A percentile compares a stretch with the other conserved stretches of the same genome.
Evolutionary conservation across 2,329 filamentous ascomycete species (phyloP).

Genomic region (Colletotrichum noveboracense): DNA sequence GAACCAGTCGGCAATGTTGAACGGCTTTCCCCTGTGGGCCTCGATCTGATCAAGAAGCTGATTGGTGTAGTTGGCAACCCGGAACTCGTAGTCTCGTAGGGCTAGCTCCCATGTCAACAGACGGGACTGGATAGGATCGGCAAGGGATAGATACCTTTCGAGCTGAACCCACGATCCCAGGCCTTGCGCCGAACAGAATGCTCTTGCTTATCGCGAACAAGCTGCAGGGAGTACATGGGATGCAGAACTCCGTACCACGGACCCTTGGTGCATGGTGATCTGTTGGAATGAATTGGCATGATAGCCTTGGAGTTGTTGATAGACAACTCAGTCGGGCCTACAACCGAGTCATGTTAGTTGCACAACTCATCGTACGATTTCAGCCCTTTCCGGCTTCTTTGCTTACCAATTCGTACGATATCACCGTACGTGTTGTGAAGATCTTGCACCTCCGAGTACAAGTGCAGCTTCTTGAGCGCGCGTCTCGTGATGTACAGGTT

Average conservation of each 20-base stretch:
- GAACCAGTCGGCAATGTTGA: conserved; percentile 37
- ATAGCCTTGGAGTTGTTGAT: conserved; percentile 33
- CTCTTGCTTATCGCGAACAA: conserved; percentile 32
- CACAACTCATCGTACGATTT: background rate
- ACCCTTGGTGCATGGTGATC: conserved; percentile 34
- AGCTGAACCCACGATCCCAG: conserved; percentile 37
- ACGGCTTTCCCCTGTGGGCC: conserved; percentile 20
- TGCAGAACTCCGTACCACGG: conserved; percentile 37
- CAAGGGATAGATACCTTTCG: conserved; percentile 26
- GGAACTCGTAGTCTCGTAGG: conserved; percentile 31
- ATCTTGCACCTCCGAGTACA: conserved; percentile 29
- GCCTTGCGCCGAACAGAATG: conserved; percentile 35
- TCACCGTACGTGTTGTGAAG: conserved; percentile 33
- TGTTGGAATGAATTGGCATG: conserved; percentile 30
- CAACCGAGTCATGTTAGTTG: background rate
- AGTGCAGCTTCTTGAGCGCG: conserved; percentile 24
- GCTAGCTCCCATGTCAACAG: background rate
- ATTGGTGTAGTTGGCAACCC: conserved; percentile 27
- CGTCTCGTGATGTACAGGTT: conserved; percentile 26
- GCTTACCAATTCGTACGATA: conserved; percentile 32
- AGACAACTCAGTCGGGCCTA: conserved; percentile 35
- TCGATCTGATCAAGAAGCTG: conserved; percentile 28
- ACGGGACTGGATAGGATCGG: too few relatives aligned
- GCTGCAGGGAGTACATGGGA: conserved; percentile 33
- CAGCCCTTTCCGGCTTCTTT: background rate